Percentiles rank a stretch among this genome's conserved stretches.
phyloP scores from a whole-genome alignment of 192 early-diverging fungal species.

The Backusella circina region DNA sequence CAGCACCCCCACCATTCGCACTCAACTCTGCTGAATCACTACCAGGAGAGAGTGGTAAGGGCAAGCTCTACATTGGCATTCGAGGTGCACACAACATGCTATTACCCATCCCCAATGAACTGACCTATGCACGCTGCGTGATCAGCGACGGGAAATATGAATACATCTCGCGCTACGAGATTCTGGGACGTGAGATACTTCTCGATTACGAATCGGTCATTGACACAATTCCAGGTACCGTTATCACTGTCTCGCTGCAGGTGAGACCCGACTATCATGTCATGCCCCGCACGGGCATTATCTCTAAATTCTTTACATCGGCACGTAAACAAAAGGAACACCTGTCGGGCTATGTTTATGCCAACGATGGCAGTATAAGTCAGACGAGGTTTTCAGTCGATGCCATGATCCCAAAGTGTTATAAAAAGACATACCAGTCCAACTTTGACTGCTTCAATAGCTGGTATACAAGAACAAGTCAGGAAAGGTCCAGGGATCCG shows the following conservation, averaged over 20 bases:
- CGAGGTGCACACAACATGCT: slow-evolving; percentile 14
- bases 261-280: slow-evolving; percentile 25
- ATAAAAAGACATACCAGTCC: slow-evolving; percentile 15
- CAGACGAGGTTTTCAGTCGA: slow-evolving; percentile 21
- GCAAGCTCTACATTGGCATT: slow-evolving; percentile 16
- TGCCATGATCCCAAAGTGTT: slow-evolving; percentile 14
- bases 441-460: slow-evolving; percentile 27
- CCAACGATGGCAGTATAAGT: slow-evolving; percentile 18
- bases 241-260: slow-evolving; percentile 13
- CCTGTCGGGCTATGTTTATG: slow-evolving; percentile 20
- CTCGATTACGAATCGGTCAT: slow-evolving; percentile 21
- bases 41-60: background rate
- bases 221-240: slow-evolving; percentile 6
- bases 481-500: slow-evolving; percentile 4
- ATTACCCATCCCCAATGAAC: slow-evolving; percentile 14
- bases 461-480: slow-evolving; percentile 14
- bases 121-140: slow-evolving; percentile 26
- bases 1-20: background rate
- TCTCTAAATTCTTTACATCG: slow-evolving; percentile 15
- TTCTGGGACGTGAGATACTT: slow-evolving; percentile 12
- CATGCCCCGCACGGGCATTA: slow-evolving; percentile 14
- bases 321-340: slow-evolving; percentile 15
- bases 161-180: slow-evolving; percentile 17
- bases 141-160: slow-evolving; percentile 24
- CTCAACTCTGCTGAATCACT: background rate